Evolutionary conservation across 2,329 filamentous ascomycete species (phyloP), one percentile per base, ranked within the genome.

Genomic region (Claviceps monticola): DNA sequence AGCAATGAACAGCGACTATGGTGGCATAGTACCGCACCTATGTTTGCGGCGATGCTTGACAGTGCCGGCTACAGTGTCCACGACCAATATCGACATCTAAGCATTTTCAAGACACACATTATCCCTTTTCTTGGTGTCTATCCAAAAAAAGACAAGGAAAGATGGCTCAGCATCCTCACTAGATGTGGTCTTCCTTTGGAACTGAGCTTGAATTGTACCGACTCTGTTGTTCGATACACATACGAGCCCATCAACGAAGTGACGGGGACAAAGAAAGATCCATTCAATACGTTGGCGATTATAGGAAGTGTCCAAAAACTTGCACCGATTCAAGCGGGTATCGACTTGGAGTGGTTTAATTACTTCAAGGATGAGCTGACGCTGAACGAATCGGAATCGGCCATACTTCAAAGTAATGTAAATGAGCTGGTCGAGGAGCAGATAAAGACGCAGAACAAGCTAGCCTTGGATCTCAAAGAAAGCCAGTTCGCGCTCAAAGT

Each of bases 1-100:
- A 36, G 47, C 6, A 14, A 51, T 16, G 36, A 47, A 11, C 50
- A 51, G 9, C 17, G 38, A n/a, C 43, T 47, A 9, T 51, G 50
- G 50, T 51, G 50, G 50, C 44, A 51, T 13, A 51, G 50, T 19
- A 51, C 44, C 6, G 50, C 44, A 2, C 50, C 50, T 2, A 51
- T 51, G 44, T 47, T 51, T 36, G 37, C 21, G 11, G 36, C 6
- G 4, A 34, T 51, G 16, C 43, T 51, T 9, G 6, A 41, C 5
- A 37, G 5, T 23, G 44, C 44, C 3, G 36, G 36, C 3, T 23
- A 51, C n/a, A 4, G 11, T 17, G 37, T 51, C 42, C 13, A 51
- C 9, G 36, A 37, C 14, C 50, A 51, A 21, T 51, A 51, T 45
- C 26, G 19, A 14, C 41, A 44, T 11, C 39, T 50, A 7, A 13